Evolutionary conservation across 768 basidiomycete species (phyloP).

Genomic region (Mycena polygramma): DNA sequence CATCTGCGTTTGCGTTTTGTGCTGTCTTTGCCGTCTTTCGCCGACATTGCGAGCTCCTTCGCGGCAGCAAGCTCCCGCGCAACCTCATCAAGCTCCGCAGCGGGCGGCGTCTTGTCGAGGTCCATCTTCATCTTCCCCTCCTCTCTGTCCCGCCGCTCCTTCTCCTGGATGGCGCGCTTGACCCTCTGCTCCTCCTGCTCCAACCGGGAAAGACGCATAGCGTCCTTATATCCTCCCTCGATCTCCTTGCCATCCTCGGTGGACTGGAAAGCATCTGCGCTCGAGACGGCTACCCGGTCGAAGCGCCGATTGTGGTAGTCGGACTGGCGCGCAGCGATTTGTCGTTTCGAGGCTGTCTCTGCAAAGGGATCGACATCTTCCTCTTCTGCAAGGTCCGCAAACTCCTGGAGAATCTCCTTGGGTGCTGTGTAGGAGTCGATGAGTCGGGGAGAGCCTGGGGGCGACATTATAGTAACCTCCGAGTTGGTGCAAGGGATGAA

Average conservation of each 20-base stretch:
- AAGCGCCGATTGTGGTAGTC: constrained; percentile 97
- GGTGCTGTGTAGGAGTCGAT: constrained; percentile 94
- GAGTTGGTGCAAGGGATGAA: no score
- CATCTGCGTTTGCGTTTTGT: constrained; percentile 84
- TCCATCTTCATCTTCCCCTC: constrained; percentile 85
- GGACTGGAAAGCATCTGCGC: constrained; percentile 82
- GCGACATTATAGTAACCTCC: constrained; percentile 59
- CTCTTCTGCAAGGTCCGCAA: constrained; percentile 93
- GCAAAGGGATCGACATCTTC: constrained; percentile 93
- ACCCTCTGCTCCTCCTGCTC: constrained; percentile 95
- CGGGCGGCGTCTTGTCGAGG: constrained; percentile 92
- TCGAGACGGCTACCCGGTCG: constrained; percentile 83
- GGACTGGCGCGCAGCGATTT: constrained; percentile 93
- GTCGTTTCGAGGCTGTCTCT: constrained; percentile 92
- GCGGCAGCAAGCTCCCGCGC: constrained; percentile 75
- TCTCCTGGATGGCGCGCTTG: constrained; percentile 87
- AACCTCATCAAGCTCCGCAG: constrained; percentile 81
- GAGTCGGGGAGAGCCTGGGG: constrained; percentile 75
- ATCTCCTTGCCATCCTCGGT: constrained; percentile 75
- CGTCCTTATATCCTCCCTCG: constrained; percentile 95
- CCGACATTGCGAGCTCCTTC: constrained; percentile 54
- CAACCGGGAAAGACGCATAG: constrained; percentile 90
- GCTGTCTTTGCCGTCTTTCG: constrained; percentile 56
- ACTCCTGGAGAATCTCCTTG: constrained; percentile 94
- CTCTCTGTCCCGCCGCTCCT: constrained; percentile 83